A percentile compares a stretch with the other conserved stretches of the same genome.
Evolutionary conservation across 352 stramenopile genomes (phyloP).

Genomic region (Globisporangium apiculatum): DNA sequence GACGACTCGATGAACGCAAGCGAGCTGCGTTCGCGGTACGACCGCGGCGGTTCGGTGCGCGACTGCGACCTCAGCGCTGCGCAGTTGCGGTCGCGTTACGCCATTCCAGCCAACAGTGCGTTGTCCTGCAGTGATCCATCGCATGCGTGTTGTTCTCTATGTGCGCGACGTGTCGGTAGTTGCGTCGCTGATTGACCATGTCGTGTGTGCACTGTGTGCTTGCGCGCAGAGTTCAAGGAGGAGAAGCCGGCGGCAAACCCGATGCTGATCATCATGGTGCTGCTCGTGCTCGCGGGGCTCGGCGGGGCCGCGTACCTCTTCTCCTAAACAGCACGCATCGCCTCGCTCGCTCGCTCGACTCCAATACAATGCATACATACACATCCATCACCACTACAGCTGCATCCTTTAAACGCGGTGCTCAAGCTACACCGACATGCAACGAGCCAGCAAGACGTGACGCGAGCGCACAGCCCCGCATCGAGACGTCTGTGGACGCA

Average conservation of each 20-base stretch:
- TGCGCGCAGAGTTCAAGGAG: slow-evolving; percentile 51
- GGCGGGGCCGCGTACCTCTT: slow-evolving; percentile 52
- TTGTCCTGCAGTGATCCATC: neutral
- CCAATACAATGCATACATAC: too few species aligned
- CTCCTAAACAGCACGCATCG: slow-evolving; percentile 9
- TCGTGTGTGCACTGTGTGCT: neutral
- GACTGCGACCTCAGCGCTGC: slow-evolving; percentile 74
- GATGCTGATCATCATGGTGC: slow-evolving; percentile 40
- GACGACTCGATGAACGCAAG: slow-evolving; percentile 63
- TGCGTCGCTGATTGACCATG: neutral
- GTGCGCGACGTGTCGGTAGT: too few species aligned
- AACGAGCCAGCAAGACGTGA: too few species aligned
- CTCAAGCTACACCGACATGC: too few species aligned
- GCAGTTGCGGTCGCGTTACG: slow-evolving; percentile 71
- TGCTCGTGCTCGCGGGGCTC: slow-evolving; percentile 42
- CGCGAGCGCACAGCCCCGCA: too few species aligned
- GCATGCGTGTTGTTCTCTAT: too few species aligned
- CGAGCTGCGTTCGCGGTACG: slow-evolving; percentile 69
- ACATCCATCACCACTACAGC: too few species aligned
- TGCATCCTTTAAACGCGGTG: too few species aligned
- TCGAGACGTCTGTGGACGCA: too few species aligned
- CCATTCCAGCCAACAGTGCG: slow-evolving; percentile 78
- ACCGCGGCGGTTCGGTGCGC: slow-evolving; percentile 59
- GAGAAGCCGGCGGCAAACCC: slow-evolving; percentile 38
- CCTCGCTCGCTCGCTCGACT: too few species aligned